These are phyloP conservation scores for Phytopythium vexans DNA, from an alignment of 352 stramenopile genomes.

Conservation along the genomic window DNA sequence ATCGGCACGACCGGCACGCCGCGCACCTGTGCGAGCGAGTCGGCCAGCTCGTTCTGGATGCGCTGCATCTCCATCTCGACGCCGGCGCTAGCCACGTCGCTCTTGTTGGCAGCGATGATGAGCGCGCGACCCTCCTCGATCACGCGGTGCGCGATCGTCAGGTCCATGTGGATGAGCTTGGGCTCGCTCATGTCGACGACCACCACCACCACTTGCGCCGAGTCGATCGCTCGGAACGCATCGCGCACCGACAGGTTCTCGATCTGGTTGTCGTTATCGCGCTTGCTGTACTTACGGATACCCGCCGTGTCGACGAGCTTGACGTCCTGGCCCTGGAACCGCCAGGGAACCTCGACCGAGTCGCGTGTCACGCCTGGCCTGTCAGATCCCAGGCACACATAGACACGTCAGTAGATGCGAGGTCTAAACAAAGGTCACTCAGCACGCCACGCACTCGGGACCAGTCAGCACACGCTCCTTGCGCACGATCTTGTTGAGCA, in stretches of 20 bases:
- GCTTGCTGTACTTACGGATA: slow-evolving; percentile 83
- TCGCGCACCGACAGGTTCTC: slow-evolving; percentile 83
- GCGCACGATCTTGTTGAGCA: slow-evolving; percentile 81
- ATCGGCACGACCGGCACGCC: slow-evolving; percentile 79
- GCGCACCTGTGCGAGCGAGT: slow-evolving; percentile 72
- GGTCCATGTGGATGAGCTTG: slow-evolving; percentile 84
- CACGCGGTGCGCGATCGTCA: slow-evolving; percentile 78
- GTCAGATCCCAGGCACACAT: slow-evolving; percentile 1
- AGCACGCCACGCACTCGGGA: slow-evolving; percentile 52
- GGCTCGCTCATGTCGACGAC: slow-evolving; percentile 82
- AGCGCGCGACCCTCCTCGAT: slow-evolving; percentile 76
- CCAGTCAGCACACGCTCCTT: slow-evolving; percentile 79
- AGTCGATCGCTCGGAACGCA: slow-evolving; percentile 77
- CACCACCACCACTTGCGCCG: slow-evolving; percentile 75
- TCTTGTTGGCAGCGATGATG: slow-evolving; percentile 80
- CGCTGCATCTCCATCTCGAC: slow-evolving; percentile 60
- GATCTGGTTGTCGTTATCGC: slow-evolving; percentile 80
- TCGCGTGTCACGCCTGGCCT: slow-evolving; percentile 82
- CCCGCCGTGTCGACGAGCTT: slow-evolving; percentile 81
- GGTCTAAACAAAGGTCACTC: not conserved
- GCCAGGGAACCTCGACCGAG: slow-evolving; percentile 78
- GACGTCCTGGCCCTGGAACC: slow-evolving; percentile 66
- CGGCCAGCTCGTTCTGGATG: slow-evolving; percentile 67
- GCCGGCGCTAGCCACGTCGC: slow-evolving; percentile 42
- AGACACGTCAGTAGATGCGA: slow-evolving; percentile 2